Percentiles rank a stretch among this genome's conserved stretches.
Evolutionary conservation across 2,329 filamentous ascomycete genomes (phyloP).

Genomic region (Talaromyces albobiverticillius): DNA sequence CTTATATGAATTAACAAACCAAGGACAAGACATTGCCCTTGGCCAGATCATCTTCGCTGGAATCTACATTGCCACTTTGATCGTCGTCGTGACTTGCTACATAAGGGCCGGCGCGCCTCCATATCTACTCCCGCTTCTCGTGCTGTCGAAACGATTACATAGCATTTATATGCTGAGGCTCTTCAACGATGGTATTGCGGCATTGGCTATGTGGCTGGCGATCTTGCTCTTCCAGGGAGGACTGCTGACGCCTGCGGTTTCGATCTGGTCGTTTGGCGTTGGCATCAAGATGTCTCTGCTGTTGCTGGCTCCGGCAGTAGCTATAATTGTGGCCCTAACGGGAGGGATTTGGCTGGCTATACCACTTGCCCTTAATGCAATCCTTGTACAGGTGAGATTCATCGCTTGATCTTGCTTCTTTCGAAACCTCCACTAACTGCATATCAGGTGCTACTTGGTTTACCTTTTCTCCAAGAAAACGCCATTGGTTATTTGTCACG

Average conservation of each 20-base stretch:
- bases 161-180: slow-evolving; percentile 88
- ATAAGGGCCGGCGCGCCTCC: slow-evolving; percentile 57
- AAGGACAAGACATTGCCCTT: slow-evolving; percentile 70
- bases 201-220: slow-evolving; percentile 77
- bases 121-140: slow-evolving; percentile 80
- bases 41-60: slow-evolving; percentile 83
- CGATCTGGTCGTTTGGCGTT: slow-evolving; percentile 73
- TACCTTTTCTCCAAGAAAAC: slow-evolving; percentile 67
- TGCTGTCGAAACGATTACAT: slow-evolving; percentile 87
- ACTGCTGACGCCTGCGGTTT: slow-evolving; percentile 68
- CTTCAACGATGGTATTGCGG: slow-evolving; percentile 94
- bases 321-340: slow-evolving; percentile 70
- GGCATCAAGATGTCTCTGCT: slow-evolving; percentile 96
- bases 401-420: slow-evolving; percentile 1
- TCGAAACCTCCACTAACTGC: slow-evolving; percentile 10
- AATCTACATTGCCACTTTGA: slow-evolving; percentile 74
- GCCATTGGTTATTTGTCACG: slow-evolving; percentile 69
- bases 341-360: slow-evolving; percentile 65
- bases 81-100: slow-evolving; percentile 79
- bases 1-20: slow-evolving; percentile 73
- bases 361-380: slow-evolving; percentile 67
- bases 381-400: slow-evolving; percentile 68
- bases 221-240: slow-evolving; percentile 74
- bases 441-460: slow-evolving; percentile 50
- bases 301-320: slow-evolving; percentile 77